A percentile compares a stretch with the other conserved stretches of the same genome.
phyloP scores from a whole-genome alignment of 805 yeast species.

The Yamadazyma scolyti region DNA sequence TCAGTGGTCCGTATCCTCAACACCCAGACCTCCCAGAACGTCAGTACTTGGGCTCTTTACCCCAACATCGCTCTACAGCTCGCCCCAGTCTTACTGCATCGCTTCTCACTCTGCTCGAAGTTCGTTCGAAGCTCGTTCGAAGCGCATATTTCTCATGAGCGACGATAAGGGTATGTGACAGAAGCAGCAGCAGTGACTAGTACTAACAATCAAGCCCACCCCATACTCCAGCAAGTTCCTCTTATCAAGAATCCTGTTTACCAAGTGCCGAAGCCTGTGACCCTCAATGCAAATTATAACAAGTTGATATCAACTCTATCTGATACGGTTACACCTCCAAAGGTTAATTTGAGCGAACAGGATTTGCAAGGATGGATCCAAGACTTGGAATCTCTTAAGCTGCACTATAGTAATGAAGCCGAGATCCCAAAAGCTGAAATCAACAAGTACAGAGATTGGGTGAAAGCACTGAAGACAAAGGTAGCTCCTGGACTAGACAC shows the following conservation, averaged over 20 bases:
- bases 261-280: slow-evolving; percentile 53
- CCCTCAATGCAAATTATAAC: slow-evolving; percentile 47
- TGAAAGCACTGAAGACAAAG: slow-evolving; percentile 23
- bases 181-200: too few species aligned
- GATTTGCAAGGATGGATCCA: slow-evolving; percentile 26
- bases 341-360: slow-evolving; percentile 20
- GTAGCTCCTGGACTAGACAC: slow-evolving; percentile 41
- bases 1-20: too few species aligned
- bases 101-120: too few species aligned
- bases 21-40: too few species aligned
- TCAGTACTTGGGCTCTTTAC: too few species aligned
- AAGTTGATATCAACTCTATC: slow-evolving; percentile 33
- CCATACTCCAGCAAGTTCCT: slow-evolving; percentile 51
- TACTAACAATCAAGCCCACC: too few species aligned
- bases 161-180: too few species aligned
- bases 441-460: slow-evolving; percentile 25
- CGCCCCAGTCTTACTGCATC: too few species aligned
- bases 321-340: slow-evolving; percentile 34
- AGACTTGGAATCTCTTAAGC: slow-evolving; percentile 16
- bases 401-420: slow-evolving; percentile 5
- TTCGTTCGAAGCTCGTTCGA: too few species aligned
- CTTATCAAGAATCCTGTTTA: slow-evolving; percentile 49
- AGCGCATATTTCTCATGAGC: too few species aligned
- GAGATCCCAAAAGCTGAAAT: slow-evolving; percentile 8
- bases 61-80: too few species aligned